phyloP scores from a whole-genome alignment of 305 asterid genomes.

The Fraxinus angustifolia region DNA sequence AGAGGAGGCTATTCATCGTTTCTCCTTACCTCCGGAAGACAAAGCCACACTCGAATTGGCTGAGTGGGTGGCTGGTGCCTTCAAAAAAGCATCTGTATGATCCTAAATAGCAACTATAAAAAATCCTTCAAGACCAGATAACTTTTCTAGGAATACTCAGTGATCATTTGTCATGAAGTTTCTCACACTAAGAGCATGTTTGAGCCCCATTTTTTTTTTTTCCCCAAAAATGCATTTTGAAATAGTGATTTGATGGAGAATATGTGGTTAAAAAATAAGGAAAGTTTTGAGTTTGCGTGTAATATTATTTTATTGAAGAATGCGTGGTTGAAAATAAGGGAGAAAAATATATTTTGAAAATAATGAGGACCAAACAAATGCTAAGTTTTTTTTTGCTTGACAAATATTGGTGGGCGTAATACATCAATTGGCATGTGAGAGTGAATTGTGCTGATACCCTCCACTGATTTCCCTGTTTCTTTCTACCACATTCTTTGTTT shows the following conservation, averaged over 20 bases:
- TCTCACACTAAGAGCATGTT: neutral
- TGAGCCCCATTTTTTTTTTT: neutral
- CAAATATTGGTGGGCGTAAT: neutral
- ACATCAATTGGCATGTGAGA: slow-evolving; percentile 11
- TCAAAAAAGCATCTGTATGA: slow-evolving; percentile 78
- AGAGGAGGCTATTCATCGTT: slow-evolving; percentile 92
- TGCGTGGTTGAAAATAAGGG: neutral
- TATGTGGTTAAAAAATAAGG: neutral
- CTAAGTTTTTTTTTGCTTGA: neutral
- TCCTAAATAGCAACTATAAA: slow-evolving; percentile 28
- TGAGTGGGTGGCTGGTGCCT: slow-evolving; percentile 95
- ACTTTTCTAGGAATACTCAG: slow-evolving; percentile 6
- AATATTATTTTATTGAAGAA: neutral
- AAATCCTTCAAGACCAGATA: slow-evolving; percentile 15
- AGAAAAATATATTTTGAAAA: neutral
- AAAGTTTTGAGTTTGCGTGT: neutral
- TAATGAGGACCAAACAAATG: neutral
- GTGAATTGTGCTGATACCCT: slow-evolving; percentile 15
- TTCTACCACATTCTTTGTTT: slow-evolving; percentile 5
- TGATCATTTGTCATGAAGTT: slow-evolving; percentile 13
- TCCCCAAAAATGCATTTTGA: neutral
- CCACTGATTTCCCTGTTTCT: neutral
- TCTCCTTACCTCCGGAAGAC: slow-evolving; percentile 94
- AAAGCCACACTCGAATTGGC: slow-evolving; percentile 88
- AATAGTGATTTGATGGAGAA: neutral